A percentile compares a stretch with the other conserved stretches of the same genome.
phyloP scores from a whole-genome alignment of 345 rosid genomes.

The Dipteronia dyeriana region DNA sequence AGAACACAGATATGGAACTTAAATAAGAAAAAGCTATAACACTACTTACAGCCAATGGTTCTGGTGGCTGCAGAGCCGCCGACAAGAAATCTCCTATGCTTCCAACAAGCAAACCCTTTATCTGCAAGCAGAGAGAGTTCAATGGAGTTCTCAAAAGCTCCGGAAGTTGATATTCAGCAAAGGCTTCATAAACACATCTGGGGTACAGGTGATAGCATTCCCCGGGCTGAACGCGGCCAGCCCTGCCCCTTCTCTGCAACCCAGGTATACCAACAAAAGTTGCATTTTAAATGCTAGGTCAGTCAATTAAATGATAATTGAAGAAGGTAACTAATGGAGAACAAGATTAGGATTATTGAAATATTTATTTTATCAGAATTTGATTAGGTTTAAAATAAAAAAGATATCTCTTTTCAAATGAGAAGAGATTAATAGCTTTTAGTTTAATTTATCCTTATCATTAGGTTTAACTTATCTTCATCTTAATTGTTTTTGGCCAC shows the following conservation, averaged over 20 bases:
- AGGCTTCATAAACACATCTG: conserved; percentile 86
- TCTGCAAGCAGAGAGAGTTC: conserved; percentile 99
- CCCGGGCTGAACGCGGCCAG: conserved; percentile 96
- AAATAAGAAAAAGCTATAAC: background rate
- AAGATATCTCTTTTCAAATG: too few relatives aligned
- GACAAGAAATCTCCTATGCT: conserved; percentile 93
- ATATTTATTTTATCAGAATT: too few relatives aligned
- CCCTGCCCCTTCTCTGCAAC: conserved; percentile 91
- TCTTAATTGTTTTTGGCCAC: too few relatives aligned
- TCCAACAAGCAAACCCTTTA: conserved; percentile 88
- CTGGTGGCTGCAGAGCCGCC: conserved; percentile 94
- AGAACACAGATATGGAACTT: background rate
- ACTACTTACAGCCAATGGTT: conserved; percentile 80
- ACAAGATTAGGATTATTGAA: too few relatives aligned
- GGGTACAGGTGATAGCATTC: conserved; percentile 97
- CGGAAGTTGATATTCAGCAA: conserved; percentile 96
- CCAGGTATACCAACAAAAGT: conserved; percentile 14
- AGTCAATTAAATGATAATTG: conserved; percentile 12
- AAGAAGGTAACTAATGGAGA: background rate
- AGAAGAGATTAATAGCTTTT: too few relatives aligned
- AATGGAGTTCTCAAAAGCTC: conserved; percentile 98
- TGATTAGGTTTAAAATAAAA: too few relatives aligned
- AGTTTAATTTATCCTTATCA: too few relatives aligned
- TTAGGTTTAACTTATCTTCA: too few relatives aligned
- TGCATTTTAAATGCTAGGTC: background rate